Evolutionary conservation across 2,329 filamentous ascomycete genomes (phyloP).

Genomic region (Colletotrichum camelliae): DNA sequence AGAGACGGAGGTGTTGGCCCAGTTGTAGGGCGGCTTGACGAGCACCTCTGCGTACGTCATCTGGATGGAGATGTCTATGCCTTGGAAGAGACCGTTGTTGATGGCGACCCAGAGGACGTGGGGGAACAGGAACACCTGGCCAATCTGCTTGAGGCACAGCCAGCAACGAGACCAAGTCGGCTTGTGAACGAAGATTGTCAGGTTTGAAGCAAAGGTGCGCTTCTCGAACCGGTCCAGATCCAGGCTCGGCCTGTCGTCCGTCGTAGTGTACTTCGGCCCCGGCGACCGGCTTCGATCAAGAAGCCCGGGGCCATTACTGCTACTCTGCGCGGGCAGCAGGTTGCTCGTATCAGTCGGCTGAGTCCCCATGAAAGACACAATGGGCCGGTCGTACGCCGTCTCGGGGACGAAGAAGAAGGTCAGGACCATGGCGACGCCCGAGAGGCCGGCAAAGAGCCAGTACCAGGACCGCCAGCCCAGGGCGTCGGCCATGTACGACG

Average conservation of each 20-base stretch:
- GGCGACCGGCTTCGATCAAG: neutral
- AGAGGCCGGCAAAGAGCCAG: slow-evolving; percentile 11
- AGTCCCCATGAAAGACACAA: slow-evolving; percentile 6
- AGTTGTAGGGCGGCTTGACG: slow-evolving; percentile 17
- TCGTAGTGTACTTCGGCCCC: neutral
- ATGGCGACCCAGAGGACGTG: slow-evolving; percentile 18
- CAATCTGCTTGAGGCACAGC: slow-evolving; percentile 11
- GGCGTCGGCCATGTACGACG: slow-evolving; percentile 7
- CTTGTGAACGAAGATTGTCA: slow-evolving; percentile 1
- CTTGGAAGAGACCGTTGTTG: slow-evolving; percentile 18
- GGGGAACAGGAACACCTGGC: slow-evolving; percentile 16
- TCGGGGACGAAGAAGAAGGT: slow-evolving; percentile 16
- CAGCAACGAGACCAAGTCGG: neutral
- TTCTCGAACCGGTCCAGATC: neutral
- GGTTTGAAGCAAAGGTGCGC: slow-evolving; percentile 1
- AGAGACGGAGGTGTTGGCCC: slow-evolving; percentile 16
- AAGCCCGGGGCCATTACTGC: neutral
- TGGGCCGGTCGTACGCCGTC: slow-evolving; percentile 9
- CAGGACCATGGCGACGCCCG: neutral
- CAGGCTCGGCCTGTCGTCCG: neutral
- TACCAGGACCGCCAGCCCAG: slow-evolving; percentile 11
- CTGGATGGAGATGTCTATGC: slow-evolving; percentile 16
- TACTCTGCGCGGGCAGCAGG: neutral
- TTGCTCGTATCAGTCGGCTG: neutral
- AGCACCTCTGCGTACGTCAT: slow-evolving; percentile 18